Base-by-base conservation (phyloP, 805 yeast species). In the Candida khao-thaluensis region DNA sequence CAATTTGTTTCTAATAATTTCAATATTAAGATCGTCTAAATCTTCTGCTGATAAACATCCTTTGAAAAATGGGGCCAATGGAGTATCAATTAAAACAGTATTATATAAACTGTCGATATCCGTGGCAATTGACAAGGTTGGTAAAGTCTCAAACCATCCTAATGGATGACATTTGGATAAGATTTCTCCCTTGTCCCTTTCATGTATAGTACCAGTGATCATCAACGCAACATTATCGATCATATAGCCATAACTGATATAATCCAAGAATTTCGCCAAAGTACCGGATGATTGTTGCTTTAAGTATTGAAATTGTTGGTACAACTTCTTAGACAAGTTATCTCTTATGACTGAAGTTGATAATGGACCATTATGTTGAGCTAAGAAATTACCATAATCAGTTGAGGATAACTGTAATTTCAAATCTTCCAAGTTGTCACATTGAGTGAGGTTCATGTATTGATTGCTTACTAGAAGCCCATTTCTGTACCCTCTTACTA, bases 141-240 rank as follows among this genome's bases (percentile, higher is more conserved):
- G 99, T 51, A 93, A 77, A 6, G 98, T 91, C 52, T 93, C 99
- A 56, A 93, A 93, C 96, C 97, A 90, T 31, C 99, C 99, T 52
- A 93, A 72, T 0, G 99, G 99, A 60, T 93, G 95, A 60, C 96
- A 89, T 59, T 96, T 81, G 43, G 81, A 80, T 54, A 93, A 74
- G 37, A 95, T 83, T 56, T 93, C 99, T 29, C 79, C 66, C 56
- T 86, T 81, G 63, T 95, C 96, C 55, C 98, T 77, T 56, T 90
- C 95, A 59, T 93, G 99, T 45, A 93, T 77, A 0, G 99, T 89
- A 16, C 99, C 99, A 1, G 97, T 90, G 56, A 93, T 91, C 84
- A 93, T 85, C 56, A 93, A 72, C 17, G 93, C 86, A 27, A 93
- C 96, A 62, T 93, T 93, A 67, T 93, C 99, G 56, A 93, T 95